Percentiles rank a stretch among this genome's conserved stretches.
Evolutionary conservation across 768 basidiomycete species (phyloP).

Genomic region (Hericium erinaceus): DNA sequence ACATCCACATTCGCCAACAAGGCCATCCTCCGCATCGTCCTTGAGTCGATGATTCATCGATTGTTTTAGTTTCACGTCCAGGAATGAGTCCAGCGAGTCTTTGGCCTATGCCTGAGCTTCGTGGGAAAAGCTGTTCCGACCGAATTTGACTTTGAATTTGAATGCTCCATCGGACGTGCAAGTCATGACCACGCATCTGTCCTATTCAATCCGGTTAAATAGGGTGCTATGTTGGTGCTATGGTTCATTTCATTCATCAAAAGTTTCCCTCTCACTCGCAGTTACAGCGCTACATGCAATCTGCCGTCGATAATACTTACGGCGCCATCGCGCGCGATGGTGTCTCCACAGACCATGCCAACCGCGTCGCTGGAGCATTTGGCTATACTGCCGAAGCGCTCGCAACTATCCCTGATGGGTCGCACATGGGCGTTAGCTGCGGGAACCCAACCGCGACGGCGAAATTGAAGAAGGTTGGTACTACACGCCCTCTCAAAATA

Average conservation of each 20-base stretch:
- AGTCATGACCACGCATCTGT: not conserved
- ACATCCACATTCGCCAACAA: no score
- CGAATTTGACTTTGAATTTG: not conserved
- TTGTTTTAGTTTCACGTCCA: no score
- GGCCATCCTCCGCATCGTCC: no score
- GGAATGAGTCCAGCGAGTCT: no score
- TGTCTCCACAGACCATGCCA: conserved; percentile 14
- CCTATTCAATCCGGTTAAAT: not conserved
- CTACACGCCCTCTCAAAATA: not conserved
- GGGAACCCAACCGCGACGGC: conserved; percentile 44
- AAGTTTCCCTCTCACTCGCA: not conserved
- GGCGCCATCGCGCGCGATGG: not conserved
- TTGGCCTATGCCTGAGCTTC: not conserved
- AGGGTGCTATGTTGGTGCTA: no score
- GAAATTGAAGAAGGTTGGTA: conserved; percentile 33
- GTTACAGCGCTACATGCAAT: not conserved
- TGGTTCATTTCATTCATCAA: not conserved
- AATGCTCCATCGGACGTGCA: not conserved
- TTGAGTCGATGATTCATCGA: no score
- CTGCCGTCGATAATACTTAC: not conserved
- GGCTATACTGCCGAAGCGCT: conserved; percentile 40
- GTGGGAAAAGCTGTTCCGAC: not conserved
- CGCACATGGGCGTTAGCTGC: conserved; percentile 44
- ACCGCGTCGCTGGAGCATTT: conserved; percentile 31
- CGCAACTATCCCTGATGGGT: conserved; percentile 29